A percentile compares a stretch with the other conserved stretches of the same genome.
Conservation (phyloP, 495 filamentous ascomycete species). For the Penicillium soppii region DNA sequence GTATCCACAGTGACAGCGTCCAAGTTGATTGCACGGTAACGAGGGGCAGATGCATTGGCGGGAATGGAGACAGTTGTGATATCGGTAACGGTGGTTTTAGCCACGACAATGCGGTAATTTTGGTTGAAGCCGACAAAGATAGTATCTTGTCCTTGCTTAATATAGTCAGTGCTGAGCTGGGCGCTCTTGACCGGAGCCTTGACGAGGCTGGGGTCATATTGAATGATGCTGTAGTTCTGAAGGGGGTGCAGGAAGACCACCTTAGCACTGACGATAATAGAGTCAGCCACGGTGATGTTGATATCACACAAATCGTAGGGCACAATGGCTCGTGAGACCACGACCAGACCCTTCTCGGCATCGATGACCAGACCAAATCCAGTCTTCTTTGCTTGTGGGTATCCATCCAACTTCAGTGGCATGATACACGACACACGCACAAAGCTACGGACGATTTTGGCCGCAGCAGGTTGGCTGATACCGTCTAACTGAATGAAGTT, state of each 20-base stretch:
- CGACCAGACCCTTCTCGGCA: slow-evolving; percentile 89
- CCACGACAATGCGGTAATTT: slow-evolving; percentile 88
- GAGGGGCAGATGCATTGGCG: slow-evolving; percentile 83
- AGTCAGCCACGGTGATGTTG: slow-evolving; percentile 90
- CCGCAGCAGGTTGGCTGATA: slow-evolving; percentile 83
- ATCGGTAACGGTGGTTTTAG: slow-evolving; percentile 93
- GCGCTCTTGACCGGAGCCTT: slow-evolving; percentile 90
- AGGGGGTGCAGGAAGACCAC: slow-evolving; percentile 97
- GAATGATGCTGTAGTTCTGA: slow-evolving; percentile 93
- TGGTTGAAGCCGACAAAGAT: slow-evolving; percentile 98
- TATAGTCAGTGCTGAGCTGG: slow-evolving; percentile 71
- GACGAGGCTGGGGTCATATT: slow-evolving; percentile 91
- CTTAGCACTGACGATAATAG: slow-evolving; percentile 88
- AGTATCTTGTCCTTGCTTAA: slow-evolving; percentile 87
- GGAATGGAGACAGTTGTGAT: slow-evolving; percentile 97
- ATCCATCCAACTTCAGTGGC: slow-evolving; percentile 95
- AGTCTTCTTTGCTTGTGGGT: slow-evolving; percentile 86
- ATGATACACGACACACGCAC: slow-evolving; percentile 88
- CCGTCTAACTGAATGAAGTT: slow-evolving; percentile 90
- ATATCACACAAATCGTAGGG: slow-evolving; percentile 98
- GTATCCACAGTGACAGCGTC: slow-evolving; percentile 98
- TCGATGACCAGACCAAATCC: slow-evolving; percentile 95
- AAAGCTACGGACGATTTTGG: slow-evolving; percentile 90
- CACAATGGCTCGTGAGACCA: slow-evolving; percentile 89
- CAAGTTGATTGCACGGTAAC: slow-evolving; percentile 93